These are phyloP conservation scores for Phytophthora sp. DNA, from an alignment of 352 stramenopile genomes.

Conservation along the genomic window DNA sequence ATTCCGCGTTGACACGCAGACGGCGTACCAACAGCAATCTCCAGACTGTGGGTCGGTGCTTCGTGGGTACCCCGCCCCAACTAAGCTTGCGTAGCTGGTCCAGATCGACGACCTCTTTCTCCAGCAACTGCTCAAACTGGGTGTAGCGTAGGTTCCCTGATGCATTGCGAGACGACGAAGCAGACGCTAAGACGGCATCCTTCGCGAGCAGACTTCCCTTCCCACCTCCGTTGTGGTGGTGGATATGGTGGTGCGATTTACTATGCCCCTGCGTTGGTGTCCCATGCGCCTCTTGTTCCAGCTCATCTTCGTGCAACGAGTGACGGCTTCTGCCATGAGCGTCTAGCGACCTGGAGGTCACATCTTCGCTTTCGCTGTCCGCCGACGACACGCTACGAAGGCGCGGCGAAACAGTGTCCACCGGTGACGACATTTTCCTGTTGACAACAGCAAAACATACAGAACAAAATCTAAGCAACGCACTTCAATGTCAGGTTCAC, in stretches of 20 bases:
- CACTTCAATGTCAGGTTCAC: too few relatives aligned
- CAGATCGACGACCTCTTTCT: slow-evolving; percentile 87
- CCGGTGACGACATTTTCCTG: slow-evolving; percentile 47
- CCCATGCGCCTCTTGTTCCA: slow-evolving; percentile 22
- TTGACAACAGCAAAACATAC: background rate
- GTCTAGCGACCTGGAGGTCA: slow-evolving; percentile 31
- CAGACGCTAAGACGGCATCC: background rate
- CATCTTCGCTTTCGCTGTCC: slow-evolving; percentile 36
- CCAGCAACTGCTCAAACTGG: slow-evolving; percentile 73
- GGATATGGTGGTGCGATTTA: slow-evolving; percentile 5
- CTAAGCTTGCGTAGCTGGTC: slow-evolving; percentile 90
- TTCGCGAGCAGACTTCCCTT: slow-evolving; percentile 8
- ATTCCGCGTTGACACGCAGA: too few relatives aligned
- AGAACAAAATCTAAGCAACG: background rate
- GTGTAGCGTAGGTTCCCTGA: slow-evolving; percentile 72
- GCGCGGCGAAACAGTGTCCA: slow-evolving; percentile 22
- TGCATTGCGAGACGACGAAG: slow-evolving; percentile 58
- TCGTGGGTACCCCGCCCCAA: slow-evolving; percentile 92
- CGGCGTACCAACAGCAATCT: slow-evolving; percentile 92
- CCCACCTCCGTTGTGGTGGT: slow-evolving; percentile 4
- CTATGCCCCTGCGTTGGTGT: background rate
- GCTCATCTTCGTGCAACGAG: slow-evolving; percentile 29
- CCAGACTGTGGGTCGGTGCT: slow-evolving; percentile 93
- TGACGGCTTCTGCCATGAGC: slow-evolving; percentile 9
- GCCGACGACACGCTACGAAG: slow-evolving; percentile 22